A percentile compares a stretch with the other conserved stretches of the same genome.
Conservation (phyloP, 2,329 filamentous ascomycete genomes). For the Colletotrichum tanaceti region DNA sequence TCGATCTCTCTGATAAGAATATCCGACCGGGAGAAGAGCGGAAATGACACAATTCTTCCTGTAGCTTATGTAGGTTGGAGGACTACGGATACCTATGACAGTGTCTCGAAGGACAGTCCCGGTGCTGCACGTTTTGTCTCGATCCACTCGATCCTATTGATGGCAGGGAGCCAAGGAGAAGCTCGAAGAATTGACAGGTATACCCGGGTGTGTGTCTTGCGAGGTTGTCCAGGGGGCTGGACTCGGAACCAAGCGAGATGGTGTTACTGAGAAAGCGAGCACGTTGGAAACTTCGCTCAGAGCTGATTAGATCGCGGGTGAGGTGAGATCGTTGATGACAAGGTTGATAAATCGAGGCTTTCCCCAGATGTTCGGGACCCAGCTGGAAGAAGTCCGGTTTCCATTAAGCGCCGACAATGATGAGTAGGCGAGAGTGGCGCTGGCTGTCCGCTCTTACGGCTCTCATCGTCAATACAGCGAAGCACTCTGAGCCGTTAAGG, state of each 20-base stretch:
- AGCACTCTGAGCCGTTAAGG: slow-evolving; percentile 13
- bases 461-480: slow-evolving; percentile 2
- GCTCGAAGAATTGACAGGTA: slow-evolving; percentile 2
- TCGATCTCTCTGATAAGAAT: slow-evolving; percentile 39
- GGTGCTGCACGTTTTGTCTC: slow-evolving; percentile 11
- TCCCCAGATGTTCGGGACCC: neutral
- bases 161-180: slow-evolving; percentile 5
- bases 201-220: neutral
- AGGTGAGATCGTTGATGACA: neutral
- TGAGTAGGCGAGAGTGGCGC: neutral
- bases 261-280: neutral
- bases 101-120: slow-evolving; percentile 18
- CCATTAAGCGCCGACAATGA: neutral
- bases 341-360: neutral
- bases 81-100: neutral
- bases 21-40: slow-evolving; percentile 14
- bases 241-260: neutral
- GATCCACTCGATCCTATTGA: neutral
- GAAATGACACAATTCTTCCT: slow-evolving; percentile 37
- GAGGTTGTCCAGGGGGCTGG: neutral
- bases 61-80: slow-evolving; percentile 9
- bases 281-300: neutral
- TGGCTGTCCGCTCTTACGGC: neutral
- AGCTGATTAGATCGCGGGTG: neutral
- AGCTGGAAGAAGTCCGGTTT: neutral